phyloP scores from a whole-genome alignment of 805 yeast species.

The Ogataea ganodermae region DNA sequence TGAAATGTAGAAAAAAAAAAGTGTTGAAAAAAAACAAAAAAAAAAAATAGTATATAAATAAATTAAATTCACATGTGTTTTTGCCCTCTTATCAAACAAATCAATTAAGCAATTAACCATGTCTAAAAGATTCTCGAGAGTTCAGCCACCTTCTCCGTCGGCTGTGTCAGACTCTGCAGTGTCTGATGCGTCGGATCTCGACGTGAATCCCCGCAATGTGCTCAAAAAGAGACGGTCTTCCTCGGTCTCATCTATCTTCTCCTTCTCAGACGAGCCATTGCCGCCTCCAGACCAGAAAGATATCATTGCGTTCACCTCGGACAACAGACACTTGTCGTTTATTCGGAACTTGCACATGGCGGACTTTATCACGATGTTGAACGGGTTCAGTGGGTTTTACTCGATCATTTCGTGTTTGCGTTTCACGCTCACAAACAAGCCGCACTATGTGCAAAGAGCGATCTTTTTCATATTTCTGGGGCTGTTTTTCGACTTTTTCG shows the following conservation, averaged over 20 bases:
- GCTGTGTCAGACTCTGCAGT: constrained; percentile 20
- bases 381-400: constrained; percentile 92
- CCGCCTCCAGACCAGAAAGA: constrained; percentile 80
- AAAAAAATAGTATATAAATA: neutral
- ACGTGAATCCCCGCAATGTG: constrained; percentile 13
- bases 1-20: neutral
- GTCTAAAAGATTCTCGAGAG: constrained; percentile 18
- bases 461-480: constrained; percentile 88
- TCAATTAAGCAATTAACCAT: too few species aligned
- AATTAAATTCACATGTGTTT: neutral
- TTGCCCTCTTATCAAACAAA: neutral
- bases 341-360: constrained; percentile 90
- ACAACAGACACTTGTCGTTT: constrained; percentile 83
- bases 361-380: constrained; percentile 90
- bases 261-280: constrained; percentile 55
- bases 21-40: neutral
- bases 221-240: constrained; percentile 33
- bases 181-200: constrained; percentile 29
- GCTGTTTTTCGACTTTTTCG: constrained; percentile 92
- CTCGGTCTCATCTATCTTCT: constrained; percentile 46
- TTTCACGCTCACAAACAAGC: constrained; percentile 68
- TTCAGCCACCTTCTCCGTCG: constrained; percentile 9
- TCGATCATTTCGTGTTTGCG: constrained; percentile 84
- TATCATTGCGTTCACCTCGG: constrained; percentile 76
- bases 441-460: constrained; percentile 80